Conservation (phyloP, 2,329 filamentous ascomycete genomes). For the Fusarium penzigii region DNA sequence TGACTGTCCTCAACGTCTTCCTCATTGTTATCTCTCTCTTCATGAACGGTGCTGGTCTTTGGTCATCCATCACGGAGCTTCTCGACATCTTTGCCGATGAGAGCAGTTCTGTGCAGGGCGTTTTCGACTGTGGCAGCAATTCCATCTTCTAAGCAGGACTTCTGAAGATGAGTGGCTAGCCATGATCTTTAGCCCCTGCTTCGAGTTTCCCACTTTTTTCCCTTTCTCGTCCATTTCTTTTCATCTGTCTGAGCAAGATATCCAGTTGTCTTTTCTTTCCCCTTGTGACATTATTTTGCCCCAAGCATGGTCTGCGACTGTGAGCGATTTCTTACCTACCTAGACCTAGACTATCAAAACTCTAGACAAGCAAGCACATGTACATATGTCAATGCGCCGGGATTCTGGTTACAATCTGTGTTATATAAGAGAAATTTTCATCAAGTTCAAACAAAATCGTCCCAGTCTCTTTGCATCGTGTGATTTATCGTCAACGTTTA, state of each 20-base stretch:
- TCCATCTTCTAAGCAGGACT: slow-evolving; percentile 32
- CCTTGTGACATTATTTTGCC: slow-evolving; percentile 18
- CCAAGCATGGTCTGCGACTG: slow-evolving; percentile 7
- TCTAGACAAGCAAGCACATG: too few species aligned
- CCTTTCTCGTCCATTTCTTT: slow-evolving; percentile 15
- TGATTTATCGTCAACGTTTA: slow-evolving; percentile 7
- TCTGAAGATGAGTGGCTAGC: too few species aligned
- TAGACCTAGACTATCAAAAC: too few species aligned
- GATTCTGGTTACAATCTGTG: slow-evolving; percentile 21
- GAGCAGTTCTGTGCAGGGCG: slow-evolving; percentile 30
- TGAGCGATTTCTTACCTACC: slow-evolving; percentile 21
- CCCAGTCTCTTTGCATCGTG: too few species aligned
- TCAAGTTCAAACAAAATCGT: too few species aligned
- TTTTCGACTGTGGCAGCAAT: slow-evolving; percentile 38
- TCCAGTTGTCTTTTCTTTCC: too few species aligned
- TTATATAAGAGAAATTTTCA: slow-evolving; percentile 35
- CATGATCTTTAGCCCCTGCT: too few species aligned
- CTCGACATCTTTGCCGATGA: slow-evolving; percentile 32
- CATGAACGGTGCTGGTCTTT: slow-evolving; percentile 38
- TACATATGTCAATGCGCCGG: slow-evolving; percentile 24
- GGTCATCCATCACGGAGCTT: slow-evolving; percentile 35
- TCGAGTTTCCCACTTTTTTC: slow-evolving; percentile 13
- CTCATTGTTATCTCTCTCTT: slow-evolving; percentile 36
- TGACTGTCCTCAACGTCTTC: slow-evolving; percentile 32
- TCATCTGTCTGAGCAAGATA: too few species aligned